Conservation (phyloP, 352 stramenopile genomes). For the Phytophthora tubulina region DNA sequence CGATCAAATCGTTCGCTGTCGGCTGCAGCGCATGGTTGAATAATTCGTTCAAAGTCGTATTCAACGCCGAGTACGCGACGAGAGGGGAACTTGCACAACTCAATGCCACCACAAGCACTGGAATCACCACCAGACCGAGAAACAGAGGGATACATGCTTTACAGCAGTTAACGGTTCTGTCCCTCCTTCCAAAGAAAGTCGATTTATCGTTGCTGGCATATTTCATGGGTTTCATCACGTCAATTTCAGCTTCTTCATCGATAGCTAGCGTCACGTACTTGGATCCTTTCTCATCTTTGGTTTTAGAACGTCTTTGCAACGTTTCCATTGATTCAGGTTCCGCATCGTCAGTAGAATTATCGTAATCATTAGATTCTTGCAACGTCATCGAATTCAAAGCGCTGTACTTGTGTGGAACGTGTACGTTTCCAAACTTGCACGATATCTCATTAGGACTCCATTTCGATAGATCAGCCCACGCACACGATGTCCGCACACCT, state of each 20-base stretch:
- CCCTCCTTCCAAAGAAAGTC: neutral
- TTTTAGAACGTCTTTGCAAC: neutral
- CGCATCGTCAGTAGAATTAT: neutral
- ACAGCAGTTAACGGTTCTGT: neutral
- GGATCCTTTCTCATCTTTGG: neutral
- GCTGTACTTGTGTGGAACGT: neutral
- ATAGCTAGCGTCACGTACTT: neutral
- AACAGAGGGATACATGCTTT: neutral
- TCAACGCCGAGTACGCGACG: slow-evolving; percentile 42
- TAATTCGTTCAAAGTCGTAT: slow-evolving; percentile 50
- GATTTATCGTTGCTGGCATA: neutral
- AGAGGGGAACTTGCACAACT: slow-evolving; percentile 20
- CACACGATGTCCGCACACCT: neutral
- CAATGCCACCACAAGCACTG: slow-evolving; percentile 16
- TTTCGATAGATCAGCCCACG: slow-evolving; percentile 13
- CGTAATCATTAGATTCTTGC: neutral
- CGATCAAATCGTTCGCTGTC: neutral
- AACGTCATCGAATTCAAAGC: neutral
- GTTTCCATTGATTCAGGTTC: neutral
- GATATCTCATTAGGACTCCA: slow-evolving; percentile 17
- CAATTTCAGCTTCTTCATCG: neutral
- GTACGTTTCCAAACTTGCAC: neutral
- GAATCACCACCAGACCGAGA: slow-evolving; percentile 11
- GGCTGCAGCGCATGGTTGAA: slow-evolving; percentile 28
- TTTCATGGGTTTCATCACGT: neutral